These are phyloP conservation scores for Colletotrichum destructivum DNA, from an alignment of 2,329 filamentous ascomycete genomes.

Conservation along the genomic window DNA sequence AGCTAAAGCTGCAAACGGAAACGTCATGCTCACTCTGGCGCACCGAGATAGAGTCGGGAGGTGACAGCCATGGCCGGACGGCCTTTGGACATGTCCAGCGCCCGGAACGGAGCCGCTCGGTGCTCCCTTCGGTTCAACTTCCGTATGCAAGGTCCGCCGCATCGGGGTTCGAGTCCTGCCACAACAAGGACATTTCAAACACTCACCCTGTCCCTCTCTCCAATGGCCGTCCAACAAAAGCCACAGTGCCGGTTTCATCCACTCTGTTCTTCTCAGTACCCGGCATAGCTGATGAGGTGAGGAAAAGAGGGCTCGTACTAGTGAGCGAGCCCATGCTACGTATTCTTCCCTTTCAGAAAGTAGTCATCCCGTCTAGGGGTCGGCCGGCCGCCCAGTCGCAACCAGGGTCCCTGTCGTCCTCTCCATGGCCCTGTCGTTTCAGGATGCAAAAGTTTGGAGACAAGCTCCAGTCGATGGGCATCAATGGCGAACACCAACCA, in stretches of 20 bases:
- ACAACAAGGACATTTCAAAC: slow-evolving; percentile 6
- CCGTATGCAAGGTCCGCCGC: slow-evolving; percentile 33
- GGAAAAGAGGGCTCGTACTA: neutral
- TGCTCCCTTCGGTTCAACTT: slow-evolving; percentile 37
- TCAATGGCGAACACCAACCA: slow-evolving; percentile 9
- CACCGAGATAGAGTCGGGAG: slow-evolving; percentile 15
- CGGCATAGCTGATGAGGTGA: neutral
- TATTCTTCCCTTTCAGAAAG: slow-evolving; percentile 16
- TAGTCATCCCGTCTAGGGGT: slow-evolving; percentile 23
- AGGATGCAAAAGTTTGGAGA: slow-evolving; percentile 39
- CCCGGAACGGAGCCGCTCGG: slow-evolving; percentile 36
- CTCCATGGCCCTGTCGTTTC: slow-evolving; percentile 37
- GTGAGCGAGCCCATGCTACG: neutral
- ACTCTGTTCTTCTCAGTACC: neutral
- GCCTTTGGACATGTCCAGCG: slow-evolving; percentile 17
- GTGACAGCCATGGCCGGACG: slow-evolving; percentile 9
- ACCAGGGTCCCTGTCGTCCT: slow-evolving; percentile 30
- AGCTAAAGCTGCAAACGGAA: slow-evolving; percentile 19
- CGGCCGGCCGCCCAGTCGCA: slow-evolving; percentile 24
- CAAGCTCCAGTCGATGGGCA: slow-evolving; percentile 26
- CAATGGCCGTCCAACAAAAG: neutral
- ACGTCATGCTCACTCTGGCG: neutral
- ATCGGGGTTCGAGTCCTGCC: slow-evolving; percentile 21
- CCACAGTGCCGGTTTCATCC: slow-evolving; percentile 22
- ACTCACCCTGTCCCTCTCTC: neutral